These are phyloP conservation scores for Aspergillus floridensis DNA, from an alignment of 2,329 filamentous ascomycete species.

Conservation along the genomic window DNA sequence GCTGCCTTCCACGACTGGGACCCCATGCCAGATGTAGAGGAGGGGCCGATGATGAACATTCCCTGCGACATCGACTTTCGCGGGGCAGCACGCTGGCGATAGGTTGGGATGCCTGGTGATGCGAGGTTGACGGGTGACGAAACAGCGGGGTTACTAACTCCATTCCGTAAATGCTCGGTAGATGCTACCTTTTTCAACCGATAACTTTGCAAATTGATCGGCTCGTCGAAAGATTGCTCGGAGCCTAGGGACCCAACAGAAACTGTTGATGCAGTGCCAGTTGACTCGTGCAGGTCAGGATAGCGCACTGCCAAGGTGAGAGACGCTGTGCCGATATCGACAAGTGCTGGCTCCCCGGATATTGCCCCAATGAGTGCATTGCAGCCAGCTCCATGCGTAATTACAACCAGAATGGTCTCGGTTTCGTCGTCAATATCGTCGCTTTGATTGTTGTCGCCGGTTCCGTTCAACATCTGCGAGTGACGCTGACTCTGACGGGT, in stretches of 20 bases:
- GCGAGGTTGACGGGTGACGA: conserved; percentile 22
- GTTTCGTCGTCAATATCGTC: conserved; percentile 61
- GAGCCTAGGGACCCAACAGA: conserved; percentile 5
- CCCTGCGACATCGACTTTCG: conserved; percentile 28
- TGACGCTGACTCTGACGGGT: conserved; percentile 14
- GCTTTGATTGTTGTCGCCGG: conserved; percentile 10
- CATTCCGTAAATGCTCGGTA: conserved; percentile 58
- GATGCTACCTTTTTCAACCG: conserved; percentile 60
- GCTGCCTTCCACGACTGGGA: conserved; percentile 24
- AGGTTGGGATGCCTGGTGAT: conserved; percentile 27
- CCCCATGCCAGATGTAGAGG: conserved; percentile 14
- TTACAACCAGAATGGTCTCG: conserved; percentile 78
- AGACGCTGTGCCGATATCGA: conserved; percentile 86
- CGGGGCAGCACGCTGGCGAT: conserved; percentile 34
- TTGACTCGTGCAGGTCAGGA: conserved; percentile 21
- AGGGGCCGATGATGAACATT: conserved; percentile 26
- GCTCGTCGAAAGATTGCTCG: conserved; percentile 7
- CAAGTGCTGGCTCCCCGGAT: conserved; percentile 83
- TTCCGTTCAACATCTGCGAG: conserved; percentile 16
- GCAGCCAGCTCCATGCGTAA: conserved; percentile 93
- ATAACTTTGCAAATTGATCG: conserved; percentile 51
- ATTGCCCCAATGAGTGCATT: conserved; percentile 92
- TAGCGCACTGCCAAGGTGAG: conserved; percentile 81
- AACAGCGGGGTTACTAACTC: conserved; percentile 31
- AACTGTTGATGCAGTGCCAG: conserved; percentile 7